A percentile compares a stretch with the other conserved stretches of the same genome.
Evolutionary conservation across 129 eudicot genomes (phyloP).

Genomic region (Glebionis coronaria): DNA sequence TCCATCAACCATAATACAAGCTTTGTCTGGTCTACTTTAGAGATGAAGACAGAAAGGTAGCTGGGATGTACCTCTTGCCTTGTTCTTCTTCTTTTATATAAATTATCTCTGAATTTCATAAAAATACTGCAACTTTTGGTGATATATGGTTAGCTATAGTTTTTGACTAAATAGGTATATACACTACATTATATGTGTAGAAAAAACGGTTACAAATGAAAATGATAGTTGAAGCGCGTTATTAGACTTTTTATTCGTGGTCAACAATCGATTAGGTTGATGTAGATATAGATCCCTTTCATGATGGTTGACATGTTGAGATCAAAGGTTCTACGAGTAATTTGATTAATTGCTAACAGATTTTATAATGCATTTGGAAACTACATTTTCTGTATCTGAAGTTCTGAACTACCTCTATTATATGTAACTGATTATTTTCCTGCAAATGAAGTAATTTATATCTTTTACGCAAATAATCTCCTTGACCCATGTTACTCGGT

Average conservation of each 20-base stretch:
- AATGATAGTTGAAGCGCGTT: not conserved
- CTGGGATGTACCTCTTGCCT: constrained; percentile 31
- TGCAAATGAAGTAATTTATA: too few species aligned
- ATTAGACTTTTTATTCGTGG: not conserved
- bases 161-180: too few species aligned
- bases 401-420: not conserved
- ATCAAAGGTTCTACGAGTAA: not conserved
- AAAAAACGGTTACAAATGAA: too few species aligned
- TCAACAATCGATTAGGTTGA: not conserved
- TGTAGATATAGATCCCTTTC: not conserved
- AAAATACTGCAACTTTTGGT: too few species aligned
- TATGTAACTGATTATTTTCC: too few species aligned
- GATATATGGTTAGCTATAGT: too few species aligned
- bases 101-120: not conserved
- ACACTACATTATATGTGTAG: not conserved
- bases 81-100: constrained; percentile 24
- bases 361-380: not conserved
- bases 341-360: not conserved
- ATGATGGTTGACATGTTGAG: not conserved
- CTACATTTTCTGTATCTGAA: not conserved
- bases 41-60: constrained; percentile 28
- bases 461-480: too few species aligned
- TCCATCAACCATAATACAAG: constrained; percentile 20
- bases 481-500: too few species aligned
- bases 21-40: constrained; percentile 33